These are phyloP conservation scores for Wilhelminamyces savonicus DNA, from an alignment of 805 yeast species.

Conservation along the genomic window DNA sequence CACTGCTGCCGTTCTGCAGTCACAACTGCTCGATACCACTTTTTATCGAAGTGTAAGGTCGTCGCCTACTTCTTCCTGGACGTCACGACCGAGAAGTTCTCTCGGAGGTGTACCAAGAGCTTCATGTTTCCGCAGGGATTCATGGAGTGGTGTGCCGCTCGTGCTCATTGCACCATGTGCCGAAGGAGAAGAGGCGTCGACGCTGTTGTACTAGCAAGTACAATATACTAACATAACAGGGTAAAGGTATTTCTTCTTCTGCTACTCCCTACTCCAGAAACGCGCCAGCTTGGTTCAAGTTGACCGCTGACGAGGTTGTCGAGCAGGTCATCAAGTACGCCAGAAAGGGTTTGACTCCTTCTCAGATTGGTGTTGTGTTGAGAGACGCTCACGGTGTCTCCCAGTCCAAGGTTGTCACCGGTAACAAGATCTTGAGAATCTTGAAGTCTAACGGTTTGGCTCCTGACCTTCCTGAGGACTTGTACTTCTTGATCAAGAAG, in stretches of 20 bases:
- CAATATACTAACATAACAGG: slow-evolving; percentile 41
- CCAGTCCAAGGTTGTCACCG: slow-evolving; percentile 95
- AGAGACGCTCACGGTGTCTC: slow-evolving; percentile 99
- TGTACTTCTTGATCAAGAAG: slow-evolving; percentile 98
- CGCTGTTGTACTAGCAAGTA: no score
- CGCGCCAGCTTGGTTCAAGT: slow-evolving; percentile 99
- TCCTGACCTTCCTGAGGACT: slow-evolving; percentile 99
- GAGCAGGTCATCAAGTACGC: slow-evolving; percentile 99
- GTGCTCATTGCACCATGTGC: no score
- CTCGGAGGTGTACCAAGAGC: no score
- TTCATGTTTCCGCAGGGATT: no score
- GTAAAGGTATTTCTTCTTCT: slow-evolving; percentile 99
- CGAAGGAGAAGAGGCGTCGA: no score
- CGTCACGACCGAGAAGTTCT: no score
- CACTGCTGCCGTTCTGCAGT: slow-evolving; percentile 1
- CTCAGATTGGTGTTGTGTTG: slow-evolving; percentile 98
- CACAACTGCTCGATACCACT: slow-evolving; percentile 48
- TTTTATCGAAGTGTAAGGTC: slow-evolving; percentile 23
- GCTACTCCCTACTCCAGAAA: slow-evolving; percentile 99
- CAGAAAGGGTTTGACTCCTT: slow-evolving; percentile 99
- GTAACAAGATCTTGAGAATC: slow-evolving; percentile 99
- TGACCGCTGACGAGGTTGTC: slow-evolving; percentile 88
- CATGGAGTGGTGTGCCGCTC: no score
- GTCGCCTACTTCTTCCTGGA: no score
- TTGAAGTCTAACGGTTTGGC: slow-evolving; percentile 99